Evolutionary conservation across 352 stramenopile genomes (phyloP).

Genomic region (Phytophthora tentaculata): DNA sequence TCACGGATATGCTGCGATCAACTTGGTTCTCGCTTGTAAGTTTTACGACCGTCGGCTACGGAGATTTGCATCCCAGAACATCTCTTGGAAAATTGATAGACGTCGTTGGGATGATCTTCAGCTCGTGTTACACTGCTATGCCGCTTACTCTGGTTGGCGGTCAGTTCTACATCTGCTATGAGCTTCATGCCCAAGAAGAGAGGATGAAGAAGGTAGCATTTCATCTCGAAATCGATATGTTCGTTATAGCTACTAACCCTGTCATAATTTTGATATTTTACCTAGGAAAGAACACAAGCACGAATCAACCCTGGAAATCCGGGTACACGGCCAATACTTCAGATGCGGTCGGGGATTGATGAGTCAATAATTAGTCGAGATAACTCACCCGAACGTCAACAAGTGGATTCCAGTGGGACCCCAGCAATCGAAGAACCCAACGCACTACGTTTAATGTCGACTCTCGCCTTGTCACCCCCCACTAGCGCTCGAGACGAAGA

Average conservation of each 20-base stretch:
- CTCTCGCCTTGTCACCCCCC: background rate
- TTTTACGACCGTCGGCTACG: constrained; percentile 63
- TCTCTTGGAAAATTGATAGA: constrained; percentile 52
- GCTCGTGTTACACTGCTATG: constrained; percentile 67
- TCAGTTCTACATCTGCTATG: constrained; percentile 73
- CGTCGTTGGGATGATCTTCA: constrained; percentile 58
- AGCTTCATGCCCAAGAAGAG: constrained; percentile 46
- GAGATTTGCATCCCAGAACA: constrained; percentile 49
- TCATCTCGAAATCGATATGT: background rate
- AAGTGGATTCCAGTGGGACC: background rate
- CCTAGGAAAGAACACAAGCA: constrained; percentile 11
- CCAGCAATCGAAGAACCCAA: background rate
- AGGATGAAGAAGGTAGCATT: constrained; percentile 29
- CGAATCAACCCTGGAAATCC: constrained; percentile 13
- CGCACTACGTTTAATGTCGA: background rate
- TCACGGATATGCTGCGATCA: constrained; percentile 55
- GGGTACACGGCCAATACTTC: background rate
- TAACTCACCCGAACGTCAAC: background rate
- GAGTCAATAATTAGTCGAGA: background rate
- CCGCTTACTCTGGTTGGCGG: constrained; percentile 60
- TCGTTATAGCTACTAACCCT: background rate
- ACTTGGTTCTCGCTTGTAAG: constrained; percentile 59
- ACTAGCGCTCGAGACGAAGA: constrained; percentile 8
- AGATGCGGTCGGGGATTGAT: background rate
- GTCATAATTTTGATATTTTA: background rate